Conservation (phyloP, 2,329 filamentous ascomycete species). For the Xylaria sp. region DNA sequence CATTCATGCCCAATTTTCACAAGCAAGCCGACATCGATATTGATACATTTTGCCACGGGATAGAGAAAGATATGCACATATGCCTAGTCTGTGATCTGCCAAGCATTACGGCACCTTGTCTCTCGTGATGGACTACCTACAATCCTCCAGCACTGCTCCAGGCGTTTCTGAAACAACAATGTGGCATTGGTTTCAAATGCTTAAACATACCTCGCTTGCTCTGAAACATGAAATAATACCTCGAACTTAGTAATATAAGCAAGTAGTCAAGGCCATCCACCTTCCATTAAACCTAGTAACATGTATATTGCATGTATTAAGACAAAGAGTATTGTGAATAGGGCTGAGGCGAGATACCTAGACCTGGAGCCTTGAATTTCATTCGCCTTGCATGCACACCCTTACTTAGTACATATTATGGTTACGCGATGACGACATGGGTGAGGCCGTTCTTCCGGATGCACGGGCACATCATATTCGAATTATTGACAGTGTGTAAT, state of each 20-base stretch:
- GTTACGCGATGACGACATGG: not conserved
- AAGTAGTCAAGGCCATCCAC: not conserved
- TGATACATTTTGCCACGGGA: conserved; percentile 6
- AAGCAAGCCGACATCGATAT: not conserved
- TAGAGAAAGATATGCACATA: not conserved
- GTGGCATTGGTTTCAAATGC: conserved; percentile 24
- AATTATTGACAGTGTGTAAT: not conserved
- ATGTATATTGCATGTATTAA: too few species aligned
- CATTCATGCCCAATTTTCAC: conserved; percentile 19
- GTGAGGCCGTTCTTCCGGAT: not conserved
- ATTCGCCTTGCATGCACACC: not conserved
- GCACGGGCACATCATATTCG: conserved; percentile 8
- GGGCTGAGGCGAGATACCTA: conserved; percentile 15
- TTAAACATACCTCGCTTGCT: not conserved
- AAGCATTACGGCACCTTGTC: not conserved
- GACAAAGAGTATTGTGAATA: not conserved
- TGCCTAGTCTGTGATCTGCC: not conserved
- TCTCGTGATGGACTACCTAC: not conserved
- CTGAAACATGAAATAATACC: conserved; percentile 3
- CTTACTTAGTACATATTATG: not conserved
- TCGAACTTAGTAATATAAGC: not conserved
- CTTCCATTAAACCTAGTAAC: not conserved
- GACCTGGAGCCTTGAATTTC: not conserved
- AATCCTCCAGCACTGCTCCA: not conserved
- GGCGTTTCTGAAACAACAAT: conserved; percentile 18